Evolutionary conservation across 208 protist genomes (phyloP).

Genomic region (Balamuthia mandrillaris): DNA sequence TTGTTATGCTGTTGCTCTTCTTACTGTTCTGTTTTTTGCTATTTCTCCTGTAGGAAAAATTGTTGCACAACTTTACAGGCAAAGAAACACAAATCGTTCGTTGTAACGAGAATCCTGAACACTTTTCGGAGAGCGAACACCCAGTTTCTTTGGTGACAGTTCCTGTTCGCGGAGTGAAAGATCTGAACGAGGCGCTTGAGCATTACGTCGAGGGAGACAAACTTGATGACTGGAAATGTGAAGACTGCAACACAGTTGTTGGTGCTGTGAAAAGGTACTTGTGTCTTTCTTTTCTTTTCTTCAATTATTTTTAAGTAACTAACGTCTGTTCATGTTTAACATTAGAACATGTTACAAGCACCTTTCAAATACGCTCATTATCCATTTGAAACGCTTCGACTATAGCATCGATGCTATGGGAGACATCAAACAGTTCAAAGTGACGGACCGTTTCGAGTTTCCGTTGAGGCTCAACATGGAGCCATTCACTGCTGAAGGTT

Average conservation of each 20-base stretch:
- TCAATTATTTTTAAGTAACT: no score
- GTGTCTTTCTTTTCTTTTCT: no score
- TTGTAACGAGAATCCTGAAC: neutral
- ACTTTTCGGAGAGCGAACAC: constrained; percentile 3
- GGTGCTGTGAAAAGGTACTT: no score
- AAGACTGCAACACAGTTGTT: neutral
- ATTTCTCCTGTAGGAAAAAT: constrained; percentile 18
- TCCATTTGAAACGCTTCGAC: constrained; percentile 36
- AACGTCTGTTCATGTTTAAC: no score
- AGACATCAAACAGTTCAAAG: neutral
- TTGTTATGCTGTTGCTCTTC: no score
- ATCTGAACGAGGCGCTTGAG: neutral
- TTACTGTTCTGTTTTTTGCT: no score
- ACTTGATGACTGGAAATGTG: constrained; percentile 8
- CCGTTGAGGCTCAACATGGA: constrained; percentile 24
- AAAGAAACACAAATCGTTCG: neutral
- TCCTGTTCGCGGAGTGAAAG: neutral
- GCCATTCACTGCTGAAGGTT: constrained; percentile 10
- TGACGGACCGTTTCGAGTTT: constrained; percentile 10
- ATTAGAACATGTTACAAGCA: no score
- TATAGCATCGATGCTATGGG: constrained; percentile 1
- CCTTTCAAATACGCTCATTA: constrained; percentile 35
- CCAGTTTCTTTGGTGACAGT: neutral
- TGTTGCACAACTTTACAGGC: neutral
- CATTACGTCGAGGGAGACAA: neutral